phyloP scores from a whole-genome alignment of 345 rosid species.

The Turnera subulata region DNA sequence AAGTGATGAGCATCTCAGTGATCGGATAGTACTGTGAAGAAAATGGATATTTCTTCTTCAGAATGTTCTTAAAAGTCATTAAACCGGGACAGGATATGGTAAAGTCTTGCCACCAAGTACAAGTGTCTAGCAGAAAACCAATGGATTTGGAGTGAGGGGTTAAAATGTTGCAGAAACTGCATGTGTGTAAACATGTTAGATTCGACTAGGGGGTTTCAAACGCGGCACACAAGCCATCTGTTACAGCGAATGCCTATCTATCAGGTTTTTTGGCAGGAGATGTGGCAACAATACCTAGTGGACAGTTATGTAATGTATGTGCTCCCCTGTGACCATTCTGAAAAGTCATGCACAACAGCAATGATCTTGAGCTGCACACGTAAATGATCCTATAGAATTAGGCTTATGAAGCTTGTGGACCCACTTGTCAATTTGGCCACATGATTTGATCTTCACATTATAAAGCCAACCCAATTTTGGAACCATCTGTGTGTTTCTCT shows the following conservation, averaged over 20 bases:
- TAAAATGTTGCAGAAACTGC: constrained; percentile 11
- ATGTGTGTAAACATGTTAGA: constrained; percentile 12
- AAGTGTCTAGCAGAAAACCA: constrained; percentile 3
- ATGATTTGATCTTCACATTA: constrained; percentile 38
- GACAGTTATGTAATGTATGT: background rate
- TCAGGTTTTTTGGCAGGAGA: constrained; percentile 10
- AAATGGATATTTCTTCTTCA: constrained; percentile 27
- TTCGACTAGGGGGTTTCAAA: background rate
- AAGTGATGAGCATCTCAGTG: constrained; percentile 15
- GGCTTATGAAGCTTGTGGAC: constrained; percentile 27
- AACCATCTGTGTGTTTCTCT: constrained; percentile 50
- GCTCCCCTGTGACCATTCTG: constrained; percentile 13
- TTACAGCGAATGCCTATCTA: background rate
- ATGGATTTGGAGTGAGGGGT: background rate
- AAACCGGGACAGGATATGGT: constrained; percentile 10
- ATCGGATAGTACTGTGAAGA: background rate
- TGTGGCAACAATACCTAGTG: background rate
- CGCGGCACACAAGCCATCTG: background rate
- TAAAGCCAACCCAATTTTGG: constrained; percentile 44
- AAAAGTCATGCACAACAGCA: constrained; percentile 10
- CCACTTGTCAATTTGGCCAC: constrained; percentile 35
- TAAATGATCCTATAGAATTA: constrained; percentile 5
- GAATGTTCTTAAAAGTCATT: constrained; percentile 20
- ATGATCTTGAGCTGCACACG: background rate
- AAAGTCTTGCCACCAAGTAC: background rate